Percentiles rank a stretch among this genome's conserved stretches.
These are phyloP conservation scores for Colletotrichum sp. DNA, from an alignment of 2,329 filamentous ascomycete genomes.

Conservation along the genomic window DNA sequence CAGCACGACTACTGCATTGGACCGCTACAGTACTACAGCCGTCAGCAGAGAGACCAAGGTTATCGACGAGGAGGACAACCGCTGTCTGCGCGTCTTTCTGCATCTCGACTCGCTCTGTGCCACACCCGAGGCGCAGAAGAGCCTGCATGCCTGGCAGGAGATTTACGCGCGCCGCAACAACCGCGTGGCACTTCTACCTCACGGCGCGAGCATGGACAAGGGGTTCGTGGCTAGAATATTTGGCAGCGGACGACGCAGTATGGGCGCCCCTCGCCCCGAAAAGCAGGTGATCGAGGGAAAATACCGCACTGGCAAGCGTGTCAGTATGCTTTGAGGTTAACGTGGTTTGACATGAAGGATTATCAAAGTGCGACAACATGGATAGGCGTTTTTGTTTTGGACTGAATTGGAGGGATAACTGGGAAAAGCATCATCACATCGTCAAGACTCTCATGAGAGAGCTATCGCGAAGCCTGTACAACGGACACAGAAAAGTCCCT, in stretches of 20 bases:
- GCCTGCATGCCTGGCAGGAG: constrained; percentile 55
- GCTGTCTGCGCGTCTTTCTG: constrained; percentile 39
- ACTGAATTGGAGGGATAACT: background rate
- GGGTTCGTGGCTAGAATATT: constrained; percentile 15
- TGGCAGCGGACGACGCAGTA: constrained; percentile 6
- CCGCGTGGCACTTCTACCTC: constrained; percentile 44
- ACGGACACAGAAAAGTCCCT: background rate
- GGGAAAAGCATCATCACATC: background rate
- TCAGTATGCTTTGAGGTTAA: background rate
- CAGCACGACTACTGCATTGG: constrained; percentile 15
- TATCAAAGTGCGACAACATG: background rate
- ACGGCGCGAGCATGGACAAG: constrained; percentile 29
- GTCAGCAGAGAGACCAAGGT: background rate
- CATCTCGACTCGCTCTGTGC: constrained; percentile 52
- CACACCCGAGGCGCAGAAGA: constrained; percentile 51
- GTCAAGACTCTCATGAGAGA: background rate
- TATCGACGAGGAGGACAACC: constrained; percentile 15
- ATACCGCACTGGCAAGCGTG: constrained; percentile 14
- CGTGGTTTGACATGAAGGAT: background rate
- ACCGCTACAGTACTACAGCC: background rate
- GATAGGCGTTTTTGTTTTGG: background rate
- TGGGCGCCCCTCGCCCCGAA: background rate
- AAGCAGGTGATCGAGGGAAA: constrained; percentile 10
- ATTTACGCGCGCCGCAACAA: constrained; percentile 47
- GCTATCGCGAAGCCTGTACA: background rate